A percentile compares a stretch with the other conserved stretches of the same genome.
Conservation (phyloP, 257 asterid genomes). For the Primulina huaijiensis region DNA sequence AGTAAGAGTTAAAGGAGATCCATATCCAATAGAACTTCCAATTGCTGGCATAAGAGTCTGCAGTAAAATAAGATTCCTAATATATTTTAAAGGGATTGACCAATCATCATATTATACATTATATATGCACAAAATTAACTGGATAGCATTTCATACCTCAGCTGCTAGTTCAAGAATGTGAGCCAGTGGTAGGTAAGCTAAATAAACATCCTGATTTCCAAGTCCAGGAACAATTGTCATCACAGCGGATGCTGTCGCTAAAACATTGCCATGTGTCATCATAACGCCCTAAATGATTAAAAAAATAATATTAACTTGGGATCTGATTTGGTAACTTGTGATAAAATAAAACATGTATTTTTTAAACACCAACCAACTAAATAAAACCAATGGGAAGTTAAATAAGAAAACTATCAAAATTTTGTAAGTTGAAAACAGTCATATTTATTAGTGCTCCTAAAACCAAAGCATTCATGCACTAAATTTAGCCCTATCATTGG, state of each 20-base stretch:
- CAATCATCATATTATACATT: constrained; percentile 1
- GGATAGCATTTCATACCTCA: constrained; percentile 52
- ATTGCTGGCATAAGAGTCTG: constrained; percentile 72
- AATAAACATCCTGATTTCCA: constrained; percentile 71
- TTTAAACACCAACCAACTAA: constrained; percentile 12
- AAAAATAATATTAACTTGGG: not conserved
- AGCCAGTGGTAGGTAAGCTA: constrained; percentile 94
- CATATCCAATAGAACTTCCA: constrained; percentile 95
- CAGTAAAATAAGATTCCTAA: constrained; percentile 23
- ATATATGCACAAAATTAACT: constrained; percentile 10
- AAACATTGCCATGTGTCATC: constrained; percentile 93
- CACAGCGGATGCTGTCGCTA: constrained; percentile 92
- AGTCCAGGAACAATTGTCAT: constrained; percentile 82
- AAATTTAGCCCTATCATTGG: not conserved
- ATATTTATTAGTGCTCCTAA: not conserved
- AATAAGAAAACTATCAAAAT: not conserved
- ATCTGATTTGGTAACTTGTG: not conserved
- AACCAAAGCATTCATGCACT: not conserved
- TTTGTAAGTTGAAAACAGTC: not conserved
- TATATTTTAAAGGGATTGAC: not conserved
- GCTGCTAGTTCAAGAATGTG: constrained; percentile 98
- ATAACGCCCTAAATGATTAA: constrained; percentile 76
- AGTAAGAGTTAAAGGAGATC: constrained; percentile 92
- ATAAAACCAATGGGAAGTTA: constrained; percentile 3
- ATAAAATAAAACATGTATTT: not conserved